Evolutionary conservation across 2,329 filamentous ascomycete species (phyloP), one percentile per base, ranked within the genome.

Genomic region (Beauveria medogensis): DNA sequence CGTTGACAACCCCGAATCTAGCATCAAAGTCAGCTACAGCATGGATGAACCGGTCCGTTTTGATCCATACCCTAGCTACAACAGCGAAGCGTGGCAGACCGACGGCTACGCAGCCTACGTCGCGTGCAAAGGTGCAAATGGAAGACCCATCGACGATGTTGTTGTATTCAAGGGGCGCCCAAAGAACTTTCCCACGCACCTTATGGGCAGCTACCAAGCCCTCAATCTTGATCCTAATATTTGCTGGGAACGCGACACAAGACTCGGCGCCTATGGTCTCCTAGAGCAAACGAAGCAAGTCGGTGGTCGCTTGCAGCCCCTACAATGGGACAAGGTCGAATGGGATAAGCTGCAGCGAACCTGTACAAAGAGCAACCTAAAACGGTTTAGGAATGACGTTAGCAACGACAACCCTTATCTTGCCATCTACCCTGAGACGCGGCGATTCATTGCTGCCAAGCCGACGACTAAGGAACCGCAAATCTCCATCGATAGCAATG

Each of bases 1-100:
- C 20, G 65, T 62, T 54, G 69, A 67, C 52, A 72, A 74, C 40
- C 66, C 74, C 56, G 68, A 72, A n/a, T 67, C 70, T 9, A 68
- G 69, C 53, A 64, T 71, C 30, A 54, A 54, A 40, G 26, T 53
- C 41, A 72, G 72, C 41, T 82, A 79, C 66, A 78, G 69, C 58
- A 69, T 73, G 14, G 74, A 80, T 48, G 73, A 77, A 55, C 81
- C 84, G 1, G 76, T 82, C 59, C 76, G 81, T 22, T 91, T 90
- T 72, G 80, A 86, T 62, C 89, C 89, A 0, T 92, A 91, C 64
- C 88, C 89, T 0, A 75, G 82, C 18, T 90, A 91, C 74, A 88
- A 89, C 67, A 81, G 79, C 55, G 74, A 77, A 3, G 72, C 77
- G 16, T 92, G 87, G 86, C 81, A 77, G 66, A 73, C 75, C 53